A percentile compares a stretch with the other conserved stretches of the same genome.
These are phyloP conservation scores for Macrotyloma uniflorum DNA, from an alignment of 306 rosid genomes.

Conservation along the genomic window DNA sequence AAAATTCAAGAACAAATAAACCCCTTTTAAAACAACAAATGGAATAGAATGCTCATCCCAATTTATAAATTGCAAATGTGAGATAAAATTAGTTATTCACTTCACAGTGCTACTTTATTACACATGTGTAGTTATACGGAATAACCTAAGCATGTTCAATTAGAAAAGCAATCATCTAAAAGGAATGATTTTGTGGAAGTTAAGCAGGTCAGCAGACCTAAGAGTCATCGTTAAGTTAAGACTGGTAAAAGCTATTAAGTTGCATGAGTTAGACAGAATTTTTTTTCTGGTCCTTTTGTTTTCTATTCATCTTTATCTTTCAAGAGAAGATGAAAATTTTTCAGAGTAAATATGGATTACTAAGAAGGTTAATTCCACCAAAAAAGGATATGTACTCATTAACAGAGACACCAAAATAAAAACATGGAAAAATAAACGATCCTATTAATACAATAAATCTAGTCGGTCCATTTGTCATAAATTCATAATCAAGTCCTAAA, in stretches of 20 bases:
- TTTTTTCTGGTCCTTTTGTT: not conserved
- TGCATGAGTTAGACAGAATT: not conserved
- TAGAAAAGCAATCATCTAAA: conserved; percentile 35
- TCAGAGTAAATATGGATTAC: not conserved
- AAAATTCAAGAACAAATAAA: conserved; percentile 24
- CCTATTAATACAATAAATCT: conserved; percentile 15
- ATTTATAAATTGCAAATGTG: conserved; percentile 22
- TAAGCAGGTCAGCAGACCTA: conserved; percentile 18
- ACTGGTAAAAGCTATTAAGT: conserved; percentile 17
- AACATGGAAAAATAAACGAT: conserved; percentile 27
- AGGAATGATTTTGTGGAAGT: conserved; percentile 8
- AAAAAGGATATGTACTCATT: conserved; percentile 10
- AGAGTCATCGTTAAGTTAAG: conserved; percentile 14
- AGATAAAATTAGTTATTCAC: conserved; percentile 11
- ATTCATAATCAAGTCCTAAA: not conserved
- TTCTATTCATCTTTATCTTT: not conserved
- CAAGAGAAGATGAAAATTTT: not conserved
- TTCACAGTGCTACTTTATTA: conserved; percentile 33
- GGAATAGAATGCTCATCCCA: conserved; percentile 18
- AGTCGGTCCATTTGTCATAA: not conserved
- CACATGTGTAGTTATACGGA: conserved; percentile 29
- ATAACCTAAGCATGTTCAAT: conserved; percentile 10
- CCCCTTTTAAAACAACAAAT: conserved; percentile 7
- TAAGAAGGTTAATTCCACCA: not conserved
- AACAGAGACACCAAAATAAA: conserved; percentile 20